Base-by-base conservation (phyloP, 768 basidiomycete genomes). In the Calocera cornea region DNA sequence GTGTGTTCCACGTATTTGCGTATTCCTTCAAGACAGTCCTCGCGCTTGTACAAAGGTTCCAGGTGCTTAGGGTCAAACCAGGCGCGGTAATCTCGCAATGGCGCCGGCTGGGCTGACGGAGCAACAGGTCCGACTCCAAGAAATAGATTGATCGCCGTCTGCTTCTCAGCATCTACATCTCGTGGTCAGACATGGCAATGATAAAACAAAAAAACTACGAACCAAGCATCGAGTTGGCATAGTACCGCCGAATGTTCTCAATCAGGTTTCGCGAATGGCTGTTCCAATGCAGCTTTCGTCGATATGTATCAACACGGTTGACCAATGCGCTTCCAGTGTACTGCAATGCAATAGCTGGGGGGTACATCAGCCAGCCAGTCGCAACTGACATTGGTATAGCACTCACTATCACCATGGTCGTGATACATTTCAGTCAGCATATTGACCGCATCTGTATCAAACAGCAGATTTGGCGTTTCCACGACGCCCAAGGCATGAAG, bases 371-470 rank as follows among this genome's bases (percentile, higher is more conserved):
- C 34, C 1, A 17, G 1, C 33, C 24, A 12, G 17, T 24, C 66
- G 16, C 11, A 33, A 31, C 17, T 8, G 70, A 41, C 22, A 2
- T 34, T 36, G 16, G 66, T 7, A 44, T 31, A 60, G 41, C 29
- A 77, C 89, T 73, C 73, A 93, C 92, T 95, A 74, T 97, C 93
- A 0, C 93, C 93, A 71, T 97, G 94, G 75, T 97, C 93, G 74
- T 95, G 93, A 76, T 95, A 97, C 94, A 99, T 97, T 78, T 97
- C 93, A 2, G 94, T 98, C 71, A 99, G 74, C 85, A 98, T 94
- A 75, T 95, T 93, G 41, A 95, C 90, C 0, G 92, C 94, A 75
- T 95, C 95, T 11, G 90, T 92, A 72, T 95, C 93, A 73, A 95
- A 95, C 0, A 87, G 84, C 40, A 99, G 79, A 72, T 92, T 86